Evolutionary conservation across 1,284 basidiomycete genomes (phyloP).

Genomic region (Moniliophthora roreri): DNA sequence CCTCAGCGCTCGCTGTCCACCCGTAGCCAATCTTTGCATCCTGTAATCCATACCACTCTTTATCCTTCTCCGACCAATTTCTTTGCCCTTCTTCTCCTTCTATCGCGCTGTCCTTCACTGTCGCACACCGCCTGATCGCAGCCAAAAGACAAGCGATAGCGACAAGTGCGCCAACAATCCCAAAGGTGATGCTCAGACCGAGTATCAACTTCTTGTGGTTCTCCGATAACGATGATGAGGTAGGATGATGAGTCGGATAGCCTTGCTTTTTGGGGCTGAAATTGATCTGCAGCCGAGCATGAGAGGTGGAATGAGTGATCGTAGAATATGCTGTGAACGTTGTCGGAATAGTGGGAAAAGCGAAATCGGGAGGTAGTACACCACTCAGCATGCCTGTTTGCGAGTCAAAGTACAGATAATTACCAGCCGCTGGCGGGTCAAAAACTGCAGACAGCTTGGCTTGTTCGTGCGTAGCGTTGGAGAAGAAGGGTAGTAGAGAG

Average conservation of each 20-base stretch:
- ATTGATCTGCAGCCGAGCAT: constrained; percentile 57
- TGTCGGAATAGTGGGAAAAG: constrained; percentile 38
- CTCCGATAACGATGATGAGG: constrained; percentile 33
- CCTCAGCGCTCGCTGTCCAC: constrained; percentile 20
- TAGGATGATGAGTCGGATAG: constrained; percentile 24
- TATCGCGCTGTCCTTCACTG: constrained; percentile 58
- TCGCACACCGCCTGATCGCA: constrained; percentile 50
- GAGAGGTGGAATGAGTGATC: constrained; percentile 70
- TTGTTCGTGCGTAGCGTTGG: constrained; percentile 40
- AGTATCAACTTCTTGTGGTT: constrained; percentile 51
- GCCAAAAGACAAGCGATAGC: constrained; percentile 56
- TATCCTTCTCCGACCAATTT: constrained; percentile 61
- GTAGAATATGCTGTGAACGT: constrained; percentile 66
- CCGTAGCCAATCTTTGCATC: constrained; percentile 28
- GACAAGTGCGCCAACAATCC: constrained; percentile 58
- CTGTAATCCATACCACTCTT: constrained; percentile 64
- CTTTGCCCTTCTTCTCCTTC: constrained; percentile 53
- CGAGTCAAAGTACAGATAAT: constrained; percentile 53
- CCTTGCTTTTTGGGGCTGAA: constrained; percentile 28
- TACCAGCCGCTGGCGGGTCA: constrained; percentile 44
- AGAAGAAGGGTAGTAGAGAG: constrained; percentile 50
- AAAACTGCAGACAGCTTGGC: constrained; percentile 50
- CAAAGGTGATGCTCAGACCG: constrained; percentile 62
- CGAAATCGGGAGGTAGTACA: constrained; percentile 46
- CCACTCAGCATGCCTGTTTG: constrained; percentile 48